Evolutionary conservation across 2,329 filamentous ascomycete species (phyloP).

Genomic region (Botrytis cinerea): DNA sequence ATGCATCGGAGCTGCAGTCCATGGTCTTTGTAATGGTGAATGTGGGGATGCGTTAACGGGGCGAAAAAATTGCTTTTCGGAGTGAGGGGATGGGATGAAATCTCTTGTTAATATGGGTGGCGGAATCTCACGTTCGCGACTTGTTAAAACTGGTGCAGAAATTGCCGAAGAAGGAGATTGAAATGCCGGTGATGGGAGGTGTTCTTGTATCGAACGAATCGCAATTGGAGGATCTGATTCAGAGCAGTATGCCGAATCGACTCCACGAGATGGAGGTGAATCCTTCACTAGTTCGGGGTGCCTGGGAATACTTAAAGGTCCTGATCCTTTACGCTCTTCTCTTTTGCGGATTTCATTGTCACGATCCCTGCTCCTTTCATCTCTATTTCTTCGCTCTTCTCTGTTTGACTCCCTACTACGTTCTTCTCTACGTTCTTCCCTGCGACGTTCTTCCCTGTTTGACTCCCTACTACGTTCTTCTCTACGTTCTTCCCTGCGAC

Average conservation of each 20-base stretch:
- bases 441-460: constrained; percentile 1
- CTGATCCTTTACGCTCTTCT: constrained; percentile 4
- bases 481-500: background rate
- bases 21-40: constrained; percentile 56
- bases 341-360: background rate
- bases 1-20: constrained; percentile 40
- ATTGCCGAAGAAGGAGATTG: constrained; percentile 23
- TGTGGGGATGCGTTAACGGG: constrained; percentile 64
- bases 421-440: constrained; percentile 5
- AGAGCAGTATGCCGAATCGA: constrained; percentile 42
- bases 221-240: constrained; percentile 36
- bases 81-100: constrained; percentile 45
- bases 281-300: constrained; percentile 28
- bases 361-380: background rate
- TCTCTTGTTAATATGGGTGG: constrained; percentile 29
- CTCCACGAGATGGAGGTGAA: constrained; percentile 37
- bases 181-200: constrained; percentile 24
- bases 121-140: constrained; percentile 6
- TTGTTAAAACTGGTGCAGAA: constrained; percentile 12
- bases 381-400: background rate
- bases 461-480: background rate
- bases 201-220: constrained; percentile 26
- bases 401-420: background rate
- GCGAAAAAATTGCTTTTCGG: constrained; percentile 59
- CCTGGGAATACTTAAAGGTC: constrained; percentile 17